Evolutionary conservation across 148 eudicot species (phyloP).

Genomic region (Vaccinium macrocarpon): DNA sequence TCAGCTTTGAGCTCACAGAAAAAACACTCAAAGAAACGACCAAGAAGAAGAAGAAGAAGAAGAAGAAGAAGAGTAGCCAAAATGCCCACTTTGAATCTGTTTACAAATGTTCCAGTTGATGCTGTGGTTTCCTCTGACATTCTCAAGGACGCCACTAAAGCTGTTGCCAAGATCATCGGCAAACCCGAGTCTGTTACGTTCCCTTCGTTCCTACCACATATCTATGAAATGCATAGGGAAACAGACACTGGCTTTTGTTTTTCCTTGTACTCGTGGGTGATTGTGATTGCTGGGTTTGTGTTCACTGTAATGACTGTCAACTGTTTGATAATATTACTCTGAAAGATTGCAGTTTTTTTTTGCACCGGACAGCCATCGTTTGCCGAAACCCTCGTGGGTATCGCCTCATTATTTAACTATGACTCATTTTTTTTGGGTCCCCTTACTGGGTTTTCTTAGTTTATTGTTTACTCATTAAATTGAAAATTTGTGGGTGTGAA

Average conservation of each 20-base stretch:
- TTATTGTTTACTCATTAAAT: neutral
- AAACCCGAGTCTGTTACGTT: constrained; percentile 79
- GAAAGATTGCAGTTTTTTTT: neutral
- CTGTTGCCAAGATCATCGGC: constrained; percentile 79
- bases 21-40: neutral
- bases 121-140: constrained; percentile 75
- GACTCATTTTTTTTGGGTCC: too few species aligned
- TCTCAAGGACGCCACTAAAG: constrained; percentile 95
- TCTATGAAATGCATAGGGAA: neutral
- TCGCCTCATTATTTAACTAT: too few species aligned
- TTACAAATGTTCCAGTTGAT: constrained; percentile 85
- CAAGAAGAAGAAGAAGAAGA: neutral
- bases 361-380: too few species aligned
- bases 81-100: constrained; percentile 92
- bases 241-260: neutral
- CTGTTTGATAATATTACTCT: constrained; percentile 35
- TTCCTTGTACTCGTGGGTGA: too few species aligned
- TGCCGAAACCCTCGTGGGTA: too few species aligned
- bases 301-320: constrained; percentile 11
- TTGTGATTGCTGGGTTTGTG: neutral
- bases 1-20: neutral
- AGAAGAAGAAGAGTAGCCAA: neutral
- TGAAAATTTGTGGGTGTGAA: neutral
- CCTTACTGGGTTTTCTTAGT: neutral
- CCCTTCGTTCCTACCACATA: neutral